Conservation (phyloP, 306 rosid species). For the Sphenostylis stenocarpa region DNA sequence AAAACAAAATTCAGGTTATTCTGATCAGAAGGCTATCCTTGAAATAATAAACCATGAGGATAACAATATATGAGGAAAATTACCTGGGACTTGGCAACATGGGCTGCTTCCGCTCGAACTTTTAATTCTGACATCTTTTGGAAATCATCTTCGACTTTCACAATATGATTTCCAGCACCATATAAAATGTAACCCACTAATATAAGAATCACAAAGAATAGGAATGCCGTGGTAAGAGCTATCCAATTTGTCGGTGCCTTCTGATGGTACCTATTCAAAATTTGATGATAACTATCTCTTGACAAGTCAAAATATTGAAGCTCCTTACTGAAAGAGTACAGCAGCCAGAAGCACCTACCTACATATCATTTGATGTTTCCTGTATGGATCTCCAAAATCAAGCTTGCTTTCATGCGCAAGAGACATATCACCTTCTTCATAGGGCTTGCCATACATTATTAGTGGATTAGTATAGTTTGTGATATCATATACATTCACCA, state of each 20-base stretch:
- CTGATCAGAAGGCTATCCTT: constrained; percentile 13
- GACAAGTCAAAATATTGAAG: constrained; percentile 4
- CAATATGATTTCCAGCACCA: constrained; percentile 84
- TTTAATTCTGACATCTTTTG: constrained; percentile 65
- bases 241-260: constrained; percentile 77
- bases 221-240: constrained; percentile 62
- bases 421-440: constrained; percentile 69
- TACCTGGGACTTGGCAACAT: constrained; percentile 93
- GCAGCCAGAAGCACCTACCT: constrained; percentile 51
- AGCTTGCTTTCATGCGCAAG: constrained; percentile 73
- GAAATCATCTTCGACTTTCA: constrained; percentile 91
- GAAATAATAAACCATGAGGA: constrained; percentile 19
- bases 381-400: constrained; percentile 89
- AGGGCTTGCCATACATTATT: constrained; percentile 80
- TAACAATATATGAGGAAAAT: constrained; percentile 23
- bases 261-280: constrained; percentile 76
- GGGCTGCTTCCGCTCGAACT: constrained; percentile 87
- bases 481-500: constrained; percentile 80
- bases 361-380: constrained; percentile 87
- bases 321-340: background rate
- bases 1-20: constrained; percentile 19
- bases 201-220: constrained; percentile 72
- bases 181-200: constrained; percentile 83
- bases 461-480: constrained; percentile 71
- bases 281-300: constrained; percentile 17